Evolutionary conservation across 1,284 basidiomycete species (phyloP).

Genomic region (Marasmius tenuissimus): DNA sequence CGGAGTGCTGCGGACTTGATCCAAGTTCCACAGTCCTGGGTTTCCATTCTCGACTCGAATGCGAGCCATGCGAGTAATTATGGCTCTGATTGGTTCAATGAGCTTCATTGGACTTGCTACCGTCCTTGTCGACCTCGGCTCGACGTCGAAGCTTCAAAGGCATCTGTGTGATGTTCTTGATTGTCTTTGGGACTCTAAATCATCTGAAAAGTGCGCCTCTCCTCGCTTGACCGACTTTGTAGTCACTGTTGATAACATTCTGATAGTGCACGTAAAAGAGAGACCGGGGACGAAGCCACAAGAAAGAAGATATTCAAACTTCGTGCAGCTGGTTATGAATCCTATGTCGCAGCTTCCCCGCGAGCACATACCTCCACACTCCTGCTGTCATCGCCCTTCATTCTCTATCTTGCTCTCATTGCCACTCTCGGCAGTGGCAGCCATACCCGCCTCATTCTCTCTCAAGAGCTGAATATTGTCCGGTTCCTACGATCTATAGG

Average conservation of each 20-base stretch:
- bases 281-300: neutral
- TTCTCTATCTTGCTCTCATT: neutral
- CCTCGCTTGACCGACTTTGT: too few relatives aligned
- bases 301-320: neutral
- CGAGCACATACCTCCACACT: neutral
- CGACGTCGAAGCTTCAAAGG: neutral
- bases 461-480: neutral
- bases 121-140: neutral
- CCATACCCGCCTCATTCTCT: neutral
- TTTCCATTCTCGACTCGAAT: slow-evolving; percentile 3
- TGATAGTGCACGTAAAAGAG: too few relatives aligned
- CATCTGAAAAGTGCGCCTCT: neutral
- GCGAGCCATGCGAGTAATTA: slow-evolving; percentile 4
- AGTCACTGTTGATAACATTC: too few relatives aligned
- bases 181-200: neutral
- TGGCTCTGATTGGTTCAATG: slow-evolving; percentile 4
- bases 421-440: neutral
- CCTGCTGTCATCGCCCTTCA: neutral
- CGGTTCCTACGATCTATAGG: neutral
- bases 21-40: neutral
- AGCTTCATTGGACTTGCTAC: slow-evolving; percentile 1
- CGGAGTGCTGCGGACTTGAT: neutral
- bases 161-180: neutral
- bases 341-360: neutral
- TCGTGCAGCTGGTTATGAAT: neutral